Evolutionary conservation across 2,329 filamentous ascomycete species (phyloP).

Genomic region (Scytalidium sp.): DNA sequence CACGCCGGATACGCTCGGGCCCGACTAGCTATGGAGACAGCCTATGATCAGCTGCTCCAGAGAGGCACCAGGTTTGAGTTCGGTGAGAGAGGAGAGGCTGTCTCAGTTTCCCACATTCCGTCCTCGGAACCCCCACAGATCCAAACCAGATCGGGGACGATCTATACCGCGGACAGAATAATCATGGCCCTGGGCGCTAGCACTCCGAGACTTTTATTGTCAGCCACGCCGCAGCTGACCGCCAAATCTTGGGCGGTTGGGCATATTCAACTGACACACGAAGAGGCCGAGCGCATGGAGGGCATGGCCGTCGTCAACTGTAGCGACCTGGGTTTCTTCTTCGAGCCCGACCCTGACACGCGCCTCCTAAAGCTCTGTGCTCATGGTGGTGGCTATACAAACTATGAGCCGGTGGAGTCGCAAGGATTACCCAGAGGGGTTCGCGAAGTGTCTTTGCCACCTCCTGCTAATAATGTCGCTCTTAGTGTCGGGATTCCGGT

Average conservation of each 20-base stretch:
- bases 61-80: slow-evolving; percentile 19
- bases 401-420: slow-evolving; percentile 25
- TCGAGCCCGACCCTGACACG: slow-evolving; percentile 48
- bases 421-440: slow-evolving; percentile 18
- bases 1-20: slow-evolving; percentile 46
- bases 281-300: slow-evolving; percentile 41
- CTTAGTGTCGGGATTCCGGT: slow-evolving; percentile 38
- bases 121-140: slow-evolving; percentile 33
- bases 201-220: slow-evolving; percentile 38
- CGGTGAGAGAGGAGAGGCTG: slow-evolving; percentile 19
- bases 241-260: slow-evolving; percentile 48
- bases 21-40: slow-evolving; percentile 36
- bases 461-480: slow-evolving; percentile 23
- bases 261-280: slow-evolving; percentile 44
- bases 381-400: slow-evolving; percentile 46
- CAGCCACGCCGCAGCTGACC: slow-evolving; percentile 35
- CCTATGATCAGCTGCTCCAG: slow-evolving; percentile 36
- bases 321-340: slow-evolving; percentile 51
- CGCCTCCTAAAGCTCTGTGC: slow-evolving; percentile 49
- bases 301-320: slow-evolving; percentile 48
- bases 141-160: slow-evolving; percentile 27
- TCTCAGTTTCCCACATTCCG: slow-evolving; percentile 23
- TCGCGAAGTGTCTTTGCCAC: slow-evolving; percentile 39
- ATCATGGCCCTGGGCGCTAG: slow-evolving; percentile 44
- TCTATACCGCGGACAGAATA: slow-evolving; percentile 33